Percentiles rank a stretch among this genome's conserved stretches.
Evolutionary conservation across 306 rosid species (phyloP).

Genomic region (Boehmeria nivea): DNA sequence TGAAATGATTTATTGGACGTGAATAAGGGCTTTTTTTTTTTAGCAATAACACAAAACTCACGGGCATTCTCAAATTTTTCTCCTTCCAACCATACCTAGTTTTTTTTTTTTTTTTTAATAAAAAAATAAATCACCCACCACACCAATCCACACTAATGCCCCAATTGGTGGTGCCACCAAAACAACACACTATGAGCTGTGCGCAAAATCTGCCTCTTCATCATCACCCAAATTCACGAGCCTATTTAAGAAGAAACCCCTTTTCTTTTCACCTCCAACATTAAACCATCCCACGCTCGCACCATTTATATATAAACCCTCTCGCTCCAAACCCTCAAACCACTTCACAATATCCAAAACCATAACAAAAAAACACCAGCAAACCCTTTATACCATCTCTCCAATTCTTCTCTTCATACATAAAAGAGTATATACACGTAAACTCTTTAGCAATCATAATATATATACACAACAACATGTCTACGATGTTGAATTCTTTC

Average conservation of each 20-base stretch:
- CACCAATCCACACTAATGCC: constrained; percentile 33
- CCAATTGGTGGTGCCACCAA: too few relatives aligned
- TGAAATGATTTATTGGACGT: not conserved
- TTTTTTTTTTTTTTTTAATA: not conserved
- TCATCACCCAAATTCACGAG: constrained; percentile 56
- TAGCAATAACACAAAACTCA: constrained; percentile 45
- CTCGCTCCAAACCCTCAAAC: not conserved
- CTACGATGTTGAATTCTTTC: constrained; percentile 35
- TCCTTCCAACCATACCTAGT: not conserved
- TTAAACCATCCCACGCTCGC: constrained; percentile 12
- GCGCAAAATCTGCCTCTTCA: constrained; percentile 25
- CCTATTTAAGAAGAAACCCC: constrained; percentile 41
- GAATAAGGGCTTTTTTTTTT: constrained; percentile 3
- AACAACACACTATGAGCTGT: constrained; percentile 42
- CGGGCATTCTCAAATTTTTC: constrained; percentile 39
- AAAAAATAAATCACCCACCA: constrained; percentile 36
- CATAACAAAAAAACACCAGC: too few relatives aligned
- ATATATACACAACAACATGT: not conserved
- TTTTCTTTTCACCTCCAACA: constrained; percentile 22
- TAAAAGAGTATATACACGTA: too few relatives aligned
- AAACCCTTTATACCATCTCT: not conserved
- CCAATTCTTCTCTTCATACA: not conserved
- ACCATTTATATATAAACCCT: constrained; percentile 5
- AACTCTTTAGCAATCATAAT: too few relatives aligned
- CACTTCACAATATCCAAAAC: not conserved